Evolutionary conservation across 306 rosid species (phyloP).

Genomic region (Carpinus viminea): DNA sequence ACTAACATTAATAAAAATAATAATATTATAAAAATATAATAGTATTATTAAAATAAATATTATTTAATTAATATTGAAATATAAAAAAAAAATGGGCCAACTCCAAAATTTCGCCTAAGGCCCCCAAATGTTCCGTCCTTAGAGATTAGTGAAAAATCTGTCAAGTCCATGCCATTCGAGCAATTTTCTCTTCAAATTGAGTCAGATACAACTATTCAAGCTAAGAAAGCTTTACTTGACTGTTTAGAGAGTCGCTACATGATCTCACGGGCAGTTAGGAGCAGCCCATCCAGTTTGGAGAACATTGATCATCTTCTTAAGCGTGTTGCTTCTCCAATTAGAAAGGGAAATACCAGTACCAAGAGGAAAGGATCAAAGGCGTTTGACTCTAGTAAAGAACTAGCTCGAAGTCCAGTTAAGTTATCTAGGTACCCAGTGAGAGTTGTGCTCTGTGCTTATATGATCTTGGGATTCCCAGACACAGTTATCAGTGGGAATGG

Average conservation of each 20-base stretch:
- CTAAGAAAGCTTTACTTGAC: slow-evolving; percentile 47
- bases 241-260: slow-evolving; percentile 46
- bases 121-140: too few relatives aligned
- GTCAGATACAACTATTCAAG: slow-evolving; percentile 39
- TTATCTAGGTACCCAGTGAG: slow-evolving; percentile 48
- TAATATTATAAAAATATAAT: too few relatives aligned
- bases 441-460: slow-evolving; percentile 49
- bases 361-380: not conserved
- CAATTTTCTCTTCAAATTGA: slow-evolving; percentile 53
- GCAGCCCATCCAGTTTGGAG: slow-evolving; percentile 32
- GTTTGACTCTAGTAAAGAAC: slow-evolving; percentile 3
- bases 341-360: slow-evolving; percentile 14
- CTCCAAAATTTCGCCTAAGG: too few relatives aligned
- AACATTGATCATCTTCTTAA: slow-evolving; percentile 58
- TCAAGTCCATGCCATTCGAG: slow-evolving; percentile 52
- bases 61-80: too few relatives aligned
- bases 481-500: slow-evolving; percentile 45
- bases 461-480: slow-evolving; percentile 45
- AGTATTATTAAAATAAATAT: too few relatives aligned
- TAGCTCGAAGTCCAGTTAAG: slow-evolving; percentile 19
- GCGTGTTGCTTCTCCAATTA: slow-evolving; percentile 46
- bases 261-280: slow-evolving; percentile 32
- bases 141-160: slow-evolving; percentile 37
- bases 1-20: too few relatives aligned
- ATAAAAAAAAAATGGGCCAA: too few relatives aligned